Evolutionary conservation across 495 filamentous ascomycete species (phyloP).

Genomic region (Hypomontagnella submonticulosa): DNA sequence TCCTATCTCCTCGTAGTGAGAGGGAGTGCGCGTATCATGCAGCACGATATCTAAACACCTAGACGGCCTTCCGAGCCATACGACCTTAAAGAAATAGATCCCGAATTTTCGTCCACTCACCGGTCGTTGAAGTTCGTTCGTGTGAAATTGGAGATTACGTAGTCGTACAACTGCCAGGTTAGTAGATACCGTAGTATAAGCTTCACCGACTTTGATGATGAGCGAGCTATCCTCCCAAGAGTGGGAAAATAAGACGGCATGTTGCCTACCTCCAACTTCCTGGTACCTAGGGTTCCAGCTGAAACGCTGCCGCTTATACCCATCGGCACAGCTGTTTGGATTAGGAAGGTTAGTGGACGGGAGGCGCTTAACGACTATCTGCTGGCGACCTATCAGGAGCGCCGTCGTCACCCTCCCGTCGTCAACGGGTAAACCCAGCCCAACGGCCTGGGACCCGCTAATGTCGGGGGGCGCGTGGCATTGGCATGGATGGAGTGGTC

Average conservation of each 20-base stretch:
- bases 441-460: constrained; percentile 25
- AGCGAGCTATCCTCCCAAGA: too few relatives aligned
- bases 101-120: background rate
- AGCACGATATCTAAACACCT: background rate
- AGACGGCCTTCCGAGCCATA: background rate
- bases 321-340: constrained; percentile 17
- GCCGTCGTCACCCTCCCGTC: background rate
- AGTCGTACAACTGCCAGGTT: background rate
- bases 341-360: constrained; percentile 25
- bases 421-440: constrained; percentile 9
- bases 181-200: background rate
- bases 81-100: constrained; percentile 3
- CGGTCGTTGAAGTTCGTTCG: background rate
- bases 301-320: constrained; percentile 14
- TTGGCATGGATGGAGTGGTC: constrained; percentile 3
- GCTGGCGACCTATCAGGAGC: constrained; percentile 7
- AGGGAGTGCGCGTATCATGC: constrained; percentile 19
- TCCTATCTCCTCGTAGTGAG: constrained; percentile 1
- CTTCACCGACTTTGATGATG: background rate
- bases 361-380: constrained; percentile 1
- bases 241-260: background rate
- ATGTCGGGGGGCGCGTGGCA: constrained; percentile 25
- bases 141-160: constrained; percentile 25
- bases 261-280: background rate
- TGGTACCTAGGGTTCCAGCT: constrained; percentile 8